Base-by-base conservation (phyloP, 768 basidiomycete species). In the Cystofilobasidium bisporidii region DNA sequence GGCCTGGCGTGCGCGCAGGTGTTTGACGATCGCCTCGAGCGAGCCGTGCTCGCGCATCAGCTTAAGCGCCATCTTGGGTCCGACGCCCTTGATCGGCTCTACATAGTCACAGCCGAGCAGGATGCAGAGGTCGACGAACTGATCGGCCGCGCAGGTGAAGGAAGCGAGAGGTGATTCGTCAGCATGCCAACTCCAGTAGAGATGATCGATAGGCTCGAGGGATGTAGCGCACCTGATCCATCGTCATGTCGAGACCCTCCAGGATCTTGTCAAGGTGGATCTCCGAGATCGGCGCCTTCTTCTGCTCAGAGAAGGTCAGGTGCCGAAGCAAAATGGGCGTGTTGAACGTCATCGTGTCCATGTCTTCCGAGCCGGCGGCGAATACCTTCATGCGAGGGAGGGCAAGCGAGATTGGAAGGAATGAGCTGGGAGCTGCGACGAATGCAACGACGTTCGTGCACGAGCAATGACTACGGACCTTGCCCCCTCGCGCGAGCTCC, bases 281-380 rank as follows among this genome's bases (percentile, higher is more conserved):
- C 73, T 97, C 91, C 72, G 85, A 87, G 73, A 99, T 99, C 20
- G 96, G 96, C 71, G 88, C 86, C 74, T 97, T 98, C 77, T 94
- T 91, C 18, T 93, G 93, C 75, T 99, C 96, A 17, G 91, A 92
- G 80, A 98, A 97, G 17, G 96, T 98, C 68, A 99, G 83, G 78
- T 97, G 96, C 33, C 96, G 89, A 72, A 88, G 87, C 12, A 99
- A 82, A 53, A 94, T 86, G 1, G 96, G 94, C 0, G 94, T 80
- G 71, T 84, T 83, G 81, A 99, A 99, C 0, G 96, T 99, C 26
- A 99, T 84, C 11, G 96, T 99, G 74, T 99, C 96, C 96, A 99
- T 99, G 77, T 99, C 96, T 78, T 98, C 96, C 0, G 93, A 96
- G 18, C 96, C 96, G 11, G 96, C 93, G 1, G 90, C 96, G 76